phyloP scores from a whole-genome alignment of 352 stramenopile genomes.

The Phytophthora nicotianae region DNA sequence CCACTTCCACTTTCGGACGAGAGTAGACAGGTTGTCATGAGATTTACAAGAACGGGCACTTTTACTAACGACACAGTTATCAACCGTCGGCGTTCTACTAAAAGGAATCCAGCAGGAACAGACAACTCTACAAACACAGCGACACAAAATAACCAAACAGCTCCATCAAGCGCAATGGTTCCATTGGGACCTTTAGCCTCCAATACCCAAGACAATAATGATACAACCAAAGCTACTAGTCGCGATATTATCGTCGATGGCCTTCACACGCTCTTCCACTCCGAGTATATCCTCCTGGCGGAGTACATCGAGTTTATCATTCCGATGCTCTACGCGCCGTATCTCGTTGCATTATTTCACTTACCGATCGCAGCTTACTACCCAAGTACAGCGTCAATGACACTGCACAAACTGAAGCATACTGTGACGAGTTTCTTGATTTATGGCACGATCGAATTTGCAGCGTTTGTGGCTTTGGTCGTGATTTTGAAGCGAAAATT shows the following conservation, averaged over 20 bases:
- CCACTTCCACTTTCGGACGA: background rate
- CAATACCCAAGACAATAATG: background rate
- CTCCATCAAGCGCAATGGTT: background rate
- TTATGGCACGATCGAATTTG: constrained; percentile 28
- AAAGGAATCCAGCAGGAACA: no score
- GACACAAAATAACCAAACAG: no score
- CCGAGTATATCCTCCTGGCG: constrained; percentile 12
- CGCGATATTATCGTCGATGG: constrained; percentile 5
- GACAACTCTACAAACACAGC: no score
- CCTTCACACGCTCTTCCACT: constrained; percentile 8
- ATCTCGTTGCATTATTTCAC: constrained; percentile 22
- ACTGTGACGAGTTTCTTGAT: constrained; percentile 17
- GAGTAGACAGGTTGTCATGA: background rate
- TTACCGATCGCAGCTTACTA: constrained; percentile 33
- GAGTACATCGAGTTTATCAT: constrained; percentile 17
- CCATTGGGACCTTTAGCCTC: background rate
- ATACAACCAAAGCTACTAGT: background rate
- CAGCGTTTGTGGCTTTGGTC: constrained; percentile 18
- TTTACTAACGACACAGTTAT: background rate
- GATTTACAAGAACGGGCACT: background rate
- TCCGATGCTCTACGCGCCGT: constrained; percentile 22
- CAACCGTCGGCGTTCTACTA: background rate
- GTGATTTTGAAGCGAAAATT: constrained; percentile 18
- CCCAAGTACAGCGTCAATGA: constrained; percentile 17
- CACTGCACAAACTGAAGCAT: background rate